phyloP scores from a whole-genome alignment of 2,329 filamentous ascomycete genomes.

The Raffaelea arxii region DNA sequence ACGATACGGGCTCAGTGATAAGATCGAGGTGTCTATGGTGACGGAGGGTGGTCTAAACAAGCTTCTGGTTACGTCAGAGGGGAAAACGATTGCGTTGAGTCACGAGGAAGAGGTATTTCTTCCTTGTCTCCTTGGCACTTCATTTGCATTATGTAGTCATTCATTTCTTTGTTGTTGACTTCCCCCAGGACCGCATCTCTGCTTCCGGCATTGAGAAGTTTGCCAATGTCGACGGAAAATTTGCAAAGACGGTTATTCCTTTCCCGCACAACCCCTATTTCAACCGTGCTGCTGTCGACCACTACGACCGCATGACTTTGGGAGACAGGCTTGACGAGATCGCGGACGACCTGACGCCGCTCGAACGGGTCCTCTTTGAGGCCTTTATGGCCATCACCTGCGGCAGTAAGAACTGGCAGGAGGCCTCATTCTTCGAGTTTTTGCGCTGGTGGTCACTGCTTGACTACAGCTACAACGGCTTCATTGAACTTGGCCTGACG shows the following conservation, averaged over 20 bases:
- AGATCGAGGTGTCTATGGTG: neutral
- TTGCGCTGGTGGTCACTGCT: constrained; percentile 37
- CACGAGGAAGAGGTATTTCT: constrained; percentile 25
- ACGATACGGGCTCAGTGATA: constrained; percentile 27
- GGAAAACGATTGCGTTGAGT: constrained; percentile 18
- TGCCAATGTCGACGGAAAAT: constrained; percentile 33
- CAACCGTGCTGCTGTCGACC: constrained; percentile 19
- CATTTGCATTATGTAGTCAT: neutral
- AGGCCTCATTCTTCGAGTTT: constrained; percentile 35
- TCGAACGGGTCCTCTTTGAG: constrained; percentile 30
- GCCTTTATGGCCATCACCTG: constrained; percentile 28
- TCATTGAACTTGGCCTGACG: constrained; percentile 27
- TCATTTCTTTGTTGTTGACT: neutral
- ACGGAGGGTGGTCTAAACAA: constrained; percentile 26
- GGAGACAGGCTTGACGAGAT: constrained; percentile 32
- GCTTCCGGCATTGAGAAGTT: constrained; percentile 26
- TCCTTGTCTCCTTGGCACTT: neutral
- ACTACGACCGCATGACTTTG: constrained; percentile 29
- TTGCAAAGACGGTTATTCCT: constrained; percentile 27
- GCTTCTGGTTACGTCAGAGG: constrained; percentile 23
- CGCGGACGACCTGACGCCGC: constrained; percentile 23
- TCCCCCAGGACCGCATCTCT: neutral
- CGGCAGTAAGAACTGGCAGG: constrained; percentile 31
- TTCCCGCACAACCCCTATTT: constrained; percentile 27
- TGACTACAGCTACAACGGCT: constrained; percentile 29